Evolutionary conservation across 495 filamentous ascomycete species (phyloP).

Genomic region (Neurospora discreta): DNA sequence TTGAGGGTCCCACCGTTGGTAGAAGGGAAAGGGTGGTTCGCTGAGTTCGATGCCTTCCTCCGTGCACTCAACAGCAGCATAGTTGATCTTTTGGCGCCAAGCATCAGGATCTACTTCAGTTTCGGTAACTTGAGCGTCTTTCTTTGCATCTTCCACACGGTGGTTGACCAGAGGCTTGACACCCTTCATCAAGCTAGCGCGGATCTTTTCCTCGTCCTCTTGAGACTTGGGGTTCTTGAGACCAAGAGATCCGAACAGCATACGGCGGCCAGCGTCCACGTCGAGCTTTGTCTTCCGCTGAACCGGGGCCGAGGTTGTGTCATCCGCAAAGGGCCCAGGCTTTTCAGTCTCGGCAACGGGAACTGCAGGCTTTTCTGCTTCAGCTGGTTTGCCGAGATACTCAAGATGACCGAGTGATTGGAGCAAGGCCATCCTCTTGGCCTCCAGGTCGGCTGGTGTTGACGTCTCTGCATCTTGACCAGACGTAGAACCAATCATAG

Average conservation of each 20-base stretch:
- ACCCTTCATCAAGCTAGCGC: slow-evolving; percentile 42
- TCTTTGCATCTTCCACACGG: slow-evolving; percentile 5
- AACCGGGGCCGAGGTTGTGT: background rate
- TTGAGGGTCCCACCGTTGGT: slow-evolving; percentile 76
- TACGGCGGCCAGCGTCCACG: slow-evolving; percentile 49
- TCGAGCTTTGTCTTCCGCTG: slow-evolving; percentile 37
- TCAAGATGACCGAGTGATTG: background rate
- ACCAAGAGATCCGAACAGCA: slow-evolving; percentile 66
- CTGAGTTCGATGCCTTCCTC: slow-evolving; percentile 61
- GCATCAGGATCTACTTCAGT: slow-evolving; percentile 29
- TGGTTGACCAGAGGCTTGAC: slow-evolving; percentile 18
- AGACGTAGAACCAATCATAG: background rate
- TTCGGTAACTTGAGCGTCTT: background rate
- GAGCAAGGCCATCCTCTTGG: slow-evolving; percentile 7
- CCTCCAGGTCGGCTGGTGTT: slow-evolving; percentile 1
- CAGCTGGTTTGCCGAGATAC: background rate
- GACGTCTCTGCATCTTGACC: background rate
- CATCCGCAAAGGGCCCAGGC: background rate
- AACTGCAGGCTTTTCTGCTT: background rate
- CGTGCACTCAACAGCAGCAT: slow-evolving; percentile 72
- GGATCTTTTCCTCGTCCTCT: slow-evolving; percentile 51
- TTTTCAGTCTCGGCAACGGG: background rate
- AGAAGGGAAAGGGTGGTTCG: slow-evolving; percentile 80
- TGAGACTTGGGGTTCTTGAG: slow-evolving; percentile 55
- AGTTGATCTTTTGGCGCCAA: slow-evolving; percentile 66